Conservation (phyloP, 2,329 filamentous ascomycete species). For the Nemania sp. region DNA sequence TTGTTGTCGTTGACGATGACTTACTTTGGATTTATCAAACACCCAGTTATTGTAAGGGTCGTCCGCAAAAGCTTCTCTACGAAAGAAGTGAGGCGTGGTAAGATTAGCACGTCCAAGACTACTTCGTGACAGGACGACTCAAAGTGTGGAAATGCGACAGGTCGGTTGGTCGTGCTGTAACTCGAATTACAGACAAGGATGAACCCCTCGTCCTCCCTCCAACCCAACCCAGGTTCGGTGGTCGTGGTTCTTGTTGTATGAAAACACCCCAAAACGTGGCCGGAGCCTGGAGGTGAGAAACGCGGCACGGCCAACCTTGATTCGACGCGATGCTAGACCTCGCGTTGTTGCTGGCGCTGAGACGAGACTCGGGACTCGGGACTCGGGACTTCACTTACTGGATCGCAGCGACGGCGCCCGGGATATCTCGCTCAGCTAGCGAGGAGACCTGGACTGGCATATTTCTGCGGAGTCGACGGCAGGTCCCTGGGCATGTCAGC, state of each 20-base stretch:
- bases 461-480: neutral
- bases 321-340: too few species aligned
- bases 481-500: too few species aligned
- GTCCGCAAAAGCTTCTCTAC: slow-evolving; percentile 41
- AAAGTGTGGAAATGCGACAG: neutral
- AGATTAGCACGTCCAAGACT: slow-evolving; percentile 31
- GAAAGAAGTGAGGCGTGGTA: neutral
- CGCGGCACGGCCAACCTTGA: too few species aligned
- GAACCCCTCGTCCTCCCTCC: too few species aligned
- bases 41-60: slow-evolving; percentile 43
- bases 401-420: slow-evolving; percentile 39
- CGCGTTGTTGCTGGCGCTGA: neutral
- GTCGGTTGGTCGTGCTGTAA: neutral
- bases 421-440: slow-evolving; percentile 39
- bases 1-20: slow-evolving; percentile 1
- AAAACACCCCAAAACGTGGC: too few species aligned
- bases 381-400: too few species aligned
- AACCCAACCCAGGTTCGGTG: too few species aligned
- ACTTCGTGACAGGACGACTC: slow-evolving; percentile 12
- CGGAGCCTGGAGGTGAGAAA: too few species aligned
- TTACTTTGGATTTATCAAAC: slow-evolving; percentile 40
- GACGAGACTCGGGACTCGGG: neutral
- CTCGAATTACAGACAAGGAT: neutral
- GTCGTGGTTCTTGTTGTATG: neutral
- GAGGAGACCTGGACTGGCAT: slow-evolving; percentile 38